Evolutionary conservation across 768 basidiomycete species (phyloP).

Genomic region (Coprinopsis sp.): DNA sequence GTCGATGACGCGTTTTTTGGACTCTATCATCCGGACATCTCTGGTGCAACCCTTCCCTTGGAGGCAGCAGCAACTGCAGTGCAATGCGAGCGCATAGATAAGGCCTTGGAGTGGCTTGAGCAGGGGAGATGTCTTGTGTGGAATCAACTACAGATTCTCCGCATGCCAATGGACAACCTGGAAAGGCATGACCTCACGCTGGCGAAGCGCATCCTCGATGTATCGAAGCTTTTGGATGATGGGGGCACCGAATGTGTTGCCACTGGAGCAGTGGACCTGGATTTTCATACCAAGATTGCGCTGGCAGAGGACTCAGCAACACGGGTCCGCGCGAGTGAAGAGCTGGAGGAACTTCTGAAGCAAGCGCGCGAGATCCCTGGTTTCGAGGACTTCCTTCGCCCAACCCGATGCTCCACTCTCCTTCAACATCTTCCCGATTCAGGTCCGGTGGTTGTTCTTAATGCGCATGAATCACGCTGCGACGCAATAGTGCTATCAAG

Average conservation of each 20-base stretch:
- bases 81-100: not conserved
- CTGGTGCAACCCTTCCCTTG: constrained; percentile 1
- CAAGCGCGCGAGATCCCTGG: constrained; percentile 14
- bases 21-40: too few relatives aligned
- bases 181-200: constrained; percentile 2
- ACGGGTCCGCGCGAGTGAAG: constrained; percentile 14
- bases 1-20: too few relatives aligned
- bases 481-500: constrained; percentile 17
- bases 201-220: constrained; percentile 1
- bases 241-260: too few relatives aligned
- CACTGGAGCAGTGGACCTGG: not conserved
- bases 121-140: constrained; percentile 19
- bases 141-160: constrained; percentile 12
- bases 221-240: constrained; percentile 8
- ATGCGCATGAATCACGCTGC: constrained; percentile 13
- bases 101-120: constrained; percentile 20
- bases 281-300: not conserved
- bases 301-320: not conserved
- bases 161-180: constrained; percentile 14
- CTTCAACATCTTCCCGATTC: constrained; percentile 1
- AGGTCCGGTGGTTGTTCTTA: constrained; percentile 17
- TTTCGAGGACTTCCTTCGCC: constrained; percentile 18
- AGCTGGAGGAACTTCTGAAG: constrained; percentile 14
- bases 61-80: constrained; percentile 14
- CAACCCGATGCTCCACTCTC: constrained; percentile 5